Evolutionary conservation across 129 eudicot genomes (phyloP).

Genomic region (Solidago caesia): DNA sequence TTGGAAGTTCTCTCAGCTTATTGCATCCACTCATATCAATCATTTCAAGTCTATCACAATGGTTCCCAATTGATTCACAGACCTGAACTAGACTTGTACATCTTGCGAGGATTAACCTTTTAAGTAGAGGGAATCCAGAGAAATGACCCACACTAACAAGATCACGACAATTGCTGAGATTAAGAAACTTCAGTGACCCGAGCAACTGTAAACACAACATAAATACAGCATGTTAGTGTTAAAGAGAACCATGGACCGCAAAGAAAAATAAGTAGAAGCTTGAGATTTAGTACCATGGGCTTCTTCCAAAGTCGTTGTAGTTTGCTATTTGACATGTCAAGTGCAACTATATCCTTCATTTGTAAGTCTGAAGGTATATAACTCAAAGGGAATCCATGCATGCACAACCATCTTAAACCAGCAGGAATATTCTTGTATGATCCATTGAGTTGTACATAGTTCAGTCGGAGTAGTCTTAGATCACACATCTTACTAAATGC

Average conservation of each 20-base stretch:
- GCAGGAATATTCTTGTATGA: constrained; percentile 22
- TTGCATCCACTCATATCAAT: constrained; percentile 18
- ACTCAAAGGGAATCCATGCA: constrained; percentile 34
- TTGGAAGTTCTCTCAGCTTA: constrained; percentile 19
- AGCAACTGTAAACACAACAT: constrained; percentile 18
- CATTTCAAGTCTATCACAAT: constrained; percentile 8
- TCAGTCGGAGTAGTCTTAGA: constrained; percentile 28
- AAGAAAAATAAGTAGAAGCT: not conserved
- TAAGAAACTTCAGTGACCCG: constrained; percentile 28
- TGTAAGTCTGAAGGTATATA: constrained; percentile 26
- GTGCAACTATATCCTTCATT: constrained; percentile 19
- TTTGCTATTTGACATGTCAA: constrained; percentile 22
- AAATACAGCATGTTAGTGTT: not conserved
- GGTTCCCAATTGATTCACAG: constrained; percentile 22
- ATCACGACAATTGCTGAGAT: constrained; percentile 1
- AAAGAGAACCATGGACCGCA: not conserved
- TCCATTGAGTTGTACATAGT: constrained; percentile 32
- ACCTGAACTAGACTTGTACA: constrained; percentile 22
- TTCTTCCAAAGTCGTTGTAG: constrained; percentile 21
- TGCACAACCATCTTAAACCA: constrained; percentile 31
- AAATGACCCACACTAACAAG: constrained; percentile 19
- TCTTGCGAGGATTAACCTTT: constrained; percentile 7
- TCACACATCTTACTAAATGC: constrained; percentile 27
- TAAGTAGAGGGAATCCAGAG: constrained; percentile 20
- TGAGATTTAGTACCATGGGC: not conserved